These are phyloP conservation scores for Miscanthus lutarioriparius DNA, from an alignment of 176 grass and related monocot species.

Conservation along the genomic window DNA sequence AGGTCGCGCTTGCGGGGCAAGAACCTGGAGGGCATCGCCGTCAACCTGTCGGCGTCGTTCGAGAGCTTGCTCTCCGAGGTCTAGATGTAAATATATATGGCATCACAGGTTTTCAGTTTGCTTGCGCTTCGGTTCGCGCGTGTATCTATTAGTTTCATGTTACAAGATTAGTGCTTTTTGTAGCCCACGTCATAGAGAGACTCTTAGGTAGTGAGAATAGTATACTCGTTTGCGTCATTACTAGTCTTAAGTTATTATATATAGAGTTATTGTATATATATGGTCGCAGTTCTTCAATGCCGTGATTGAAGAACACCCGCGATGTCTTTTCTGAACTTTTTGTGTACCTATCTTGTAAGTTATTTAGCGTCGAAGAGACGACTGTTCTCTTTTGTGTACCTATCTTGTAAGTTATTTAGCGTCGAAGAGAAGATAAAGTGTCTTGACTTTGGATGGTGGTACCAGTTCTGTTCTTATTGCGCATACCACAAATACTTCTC, in stretches of 20 bases:
- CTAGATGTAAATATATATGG: conserved; percentile 51
- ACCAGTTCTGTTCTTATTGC: no score
- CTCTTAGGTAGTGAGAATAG: conserved; percentile 22
- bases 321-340: no score
- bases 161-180: conserved; percentile 18
- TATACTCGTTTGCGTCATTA: conserved; percentile 26
- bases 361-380: conserved; percentile 15
- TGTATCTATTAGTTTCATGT: conserved; percentile 35
- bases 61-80: conserved; percentile 30
- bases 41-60: conserved; percentile 50
- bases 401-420: no score
- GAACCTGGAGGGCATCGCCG: conserved; percentile 51
- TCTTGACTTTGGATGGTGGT: no score
- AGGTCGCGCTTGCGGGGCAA: conserved; percentile 40
- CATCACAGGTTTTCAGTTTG: conserved; percentile 23
- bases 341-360: conserved; percentile 31
- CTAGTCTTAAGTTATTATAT: background rate
- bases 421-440: no score
- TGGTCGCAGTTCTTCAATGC: conserved; percentile 66
- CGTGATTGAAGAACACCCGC: conserved; percentile 65
- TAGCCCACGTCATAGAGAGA: conserved; percentile 28
- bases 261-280: conserved; percentile 1
- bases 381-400: conserved; percentile 14
- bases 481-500: no score
- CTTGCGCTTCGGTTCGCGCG: background rate